Percentiles rank a stretch among this genome's conserved stretches.
phyloP scores from a whole-genome alignment of 352 stramenopile species.

The Pythium volutum region DNA sequence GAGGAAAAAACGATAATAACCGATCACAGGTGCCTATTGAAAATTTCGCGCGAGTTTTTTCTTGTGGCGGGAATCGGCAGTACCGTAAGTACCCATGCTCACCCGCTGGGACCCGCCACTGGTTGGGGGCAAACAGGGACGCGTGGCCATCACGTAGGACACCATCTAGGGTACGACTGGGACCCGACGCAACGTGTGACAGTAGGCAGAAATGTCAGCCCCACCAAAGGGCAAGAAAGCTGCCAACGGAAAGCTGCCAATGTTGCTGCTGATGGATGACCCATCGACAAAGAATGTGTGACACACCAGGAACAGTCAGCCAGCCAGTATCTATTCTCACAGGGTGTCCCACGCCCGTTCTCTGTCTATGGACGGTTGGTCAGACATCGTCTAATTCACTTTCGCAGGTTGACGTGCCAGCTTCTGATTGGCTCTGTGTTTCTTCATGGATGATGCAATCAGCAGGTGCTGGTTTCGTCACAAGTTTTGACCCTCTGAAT shows the following conservation, averaged over 20 bases:
- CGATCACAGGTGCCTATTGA: not conserved
- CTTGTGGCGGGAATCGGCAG: not conserved
- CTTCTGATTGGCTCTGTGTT: not conserved
- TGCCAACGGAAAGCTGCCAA: not conserved
- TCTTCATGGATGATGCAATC: not conserved
- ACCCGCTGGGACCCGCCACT: not conserved
- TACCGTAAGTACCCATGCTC: not conserved
- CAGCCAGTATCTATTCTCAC: constrained; percentile 6
- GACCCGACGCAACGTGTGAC: not conserved
- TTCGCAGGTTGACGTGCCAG: not conserved
- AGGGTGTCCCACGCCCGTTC: not conserved
- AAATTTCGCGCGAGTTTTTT: not conserved
- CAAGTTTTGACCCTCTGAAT: not conserved
- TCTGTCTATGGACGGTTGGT: not conserved
- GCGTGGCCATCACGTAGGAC: not conserved
- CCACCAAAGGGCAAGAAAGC: not conserved
- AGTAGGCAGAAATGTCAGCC: constrained; percentile 4
- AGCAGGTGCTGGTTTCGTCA: not conserved
- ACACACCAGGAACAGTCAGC: not conserved
- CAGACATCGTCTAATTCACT: not conserved
- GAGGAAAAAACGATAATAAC: not conserved
- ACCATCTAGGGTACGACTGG: not conserved
- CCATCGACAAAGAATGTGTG: not conserved
- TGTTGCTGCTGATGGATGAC: not conserved
- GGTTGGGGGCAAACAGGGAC: not conserved